Conservation (phyloP, 768 basidiomycete species). For the Hygrophoropsis aurantiaca region DNA sequence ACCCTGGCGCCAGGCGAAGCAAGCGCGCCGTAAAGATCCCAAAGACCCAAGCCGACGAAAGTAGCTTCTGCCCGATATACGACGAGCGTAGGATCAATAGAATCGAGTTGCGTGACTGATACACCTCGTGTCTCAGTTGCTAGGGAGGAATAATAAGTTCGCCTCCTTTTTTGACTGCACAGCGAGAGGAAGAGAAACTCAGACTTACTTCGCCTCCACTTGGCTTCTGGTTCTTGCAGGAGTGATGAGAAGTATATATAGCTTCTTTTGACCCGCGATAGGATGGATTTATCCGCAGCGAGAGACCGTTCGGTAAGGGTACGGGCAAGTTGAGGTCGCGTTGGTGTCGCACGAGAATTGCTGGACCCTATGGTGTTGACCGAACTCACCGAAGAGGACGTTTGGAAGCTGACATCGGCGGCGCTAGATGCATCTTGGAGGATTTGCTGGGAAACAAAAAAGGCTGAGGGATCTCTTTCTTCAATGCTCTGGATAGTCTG, state of each 20-base stretch:
- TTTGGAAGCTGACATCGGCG: conserved; percentile 64
- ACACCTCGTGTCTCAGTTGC: conserved; percentile 88
- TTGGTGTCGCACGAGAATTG: conserved; percentile 13
- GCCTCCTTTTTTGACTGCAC: too few relatives aligned
- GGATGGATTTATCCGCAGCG: conserved; percentile 78
- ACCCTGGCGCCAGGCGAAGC: conserved; percentile 80
- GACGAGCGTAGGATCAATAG: conserved; percentile 94
- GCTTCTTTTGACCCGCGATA: conserved; percentile 83
- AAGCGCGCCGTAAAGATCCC: conserved; percentile 91
- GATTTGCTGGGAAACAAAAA: conserved; percentile 52
- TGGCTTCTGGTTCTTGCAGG: conserved; percentile 95
- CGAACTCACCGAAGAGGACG: conserved; percentile 59
- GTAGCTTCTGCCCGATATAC: conserved; percentile 97
- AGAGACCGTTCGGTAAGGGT: conserved; percentile 47
- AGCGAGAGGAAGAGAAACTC: conserved; percentile 8
- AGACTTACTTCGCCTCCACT: conserved; percentile 89
- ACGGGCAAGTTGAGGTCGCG: conserved; percentile 33
- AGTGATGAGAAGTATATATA: conserved; percentile 99
- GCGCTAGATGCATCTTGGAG: conserved; percentile 74
- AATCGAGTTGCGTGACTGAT: conserved; percentile 92
- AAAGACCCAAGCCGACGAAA: conserved; percentile 92
- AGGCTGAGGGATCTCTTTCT: conserved; percentile 64
- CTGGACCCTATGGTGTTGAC: conserved; percentile 45
- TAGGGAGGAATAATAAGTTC: conserved; percentile 27
- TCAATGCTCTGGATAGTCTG: conserved; percentile 65